Conservation (phyloP, 1,284 basidiomycete species). For the Ustilago loliicola region DNA sequence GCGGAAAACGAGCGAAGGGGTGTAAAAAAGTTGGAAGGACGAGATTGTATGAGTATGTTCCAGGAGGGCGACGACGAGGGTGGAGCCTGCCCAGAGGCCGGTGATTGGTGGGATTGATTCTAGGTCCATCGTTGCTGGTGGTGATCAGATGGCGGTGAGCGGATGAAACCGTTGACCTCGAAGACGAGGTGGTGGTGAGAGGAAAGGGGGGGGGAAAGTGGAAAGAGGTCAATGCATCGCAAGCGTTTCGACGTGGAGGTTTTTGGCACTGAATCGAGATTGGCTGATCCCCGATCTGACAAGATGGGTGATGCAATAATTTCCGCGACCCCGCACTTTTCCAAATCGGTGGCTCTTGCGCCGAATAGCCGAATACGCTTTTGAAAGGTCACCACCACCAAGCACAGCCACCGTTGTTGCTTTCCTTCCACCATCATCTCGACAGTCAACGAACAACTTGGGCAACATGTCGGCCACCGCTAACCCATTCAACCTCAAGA, state of each 20-base stretch:
- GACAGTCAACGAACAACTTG: no score
- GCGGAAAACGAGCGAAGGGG: conserved; percentile 59
- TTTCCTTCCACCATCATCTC: conserved; percentile 5
- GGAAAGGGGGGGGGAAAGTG: background rate
- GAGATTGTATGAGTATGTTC: conserved; percentile 63
- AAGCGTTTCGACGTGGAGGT: conserved; percentile 9
- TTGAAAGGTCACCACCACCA: conserved; percentile 1
- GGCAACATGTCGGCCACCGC: conserved; percentile 55
- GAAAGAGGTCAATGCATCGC: background rate
- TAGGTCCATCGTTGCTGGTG: conserved; percentile 55
- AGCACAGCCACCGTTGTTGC: background rate
- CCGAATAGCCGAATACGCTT: conserved; percentile 7
- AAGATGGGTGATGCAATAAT: no score
- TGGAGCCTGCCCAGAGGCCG: conserved; percentile 54
- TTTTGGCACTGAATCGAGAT: background rate
- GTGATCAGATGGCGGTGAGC: background rate
- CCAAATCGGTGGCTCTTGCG: background rate
- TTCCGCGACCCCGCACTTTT: conserved; percentile 3
- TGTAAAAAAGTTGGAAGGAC: conserved; percentile 64
- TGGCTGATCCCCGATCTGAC: background rate
- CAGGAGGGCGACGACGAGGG: conserved; percentile 52
- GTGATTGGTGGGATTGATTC: conserved; percentile 66
- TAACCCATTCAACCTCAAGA: conserved; percentile 53
- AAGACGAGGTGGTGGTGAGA: conserved; percentile 7
- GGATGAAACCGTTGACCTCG: background rate